Evolutionary conservation across 2,329 filamentous ascomycete genomes (phyloP), one percentile per base, ranked within the genome.

Genomic region (Ceratocystis huliohia): DNA sequence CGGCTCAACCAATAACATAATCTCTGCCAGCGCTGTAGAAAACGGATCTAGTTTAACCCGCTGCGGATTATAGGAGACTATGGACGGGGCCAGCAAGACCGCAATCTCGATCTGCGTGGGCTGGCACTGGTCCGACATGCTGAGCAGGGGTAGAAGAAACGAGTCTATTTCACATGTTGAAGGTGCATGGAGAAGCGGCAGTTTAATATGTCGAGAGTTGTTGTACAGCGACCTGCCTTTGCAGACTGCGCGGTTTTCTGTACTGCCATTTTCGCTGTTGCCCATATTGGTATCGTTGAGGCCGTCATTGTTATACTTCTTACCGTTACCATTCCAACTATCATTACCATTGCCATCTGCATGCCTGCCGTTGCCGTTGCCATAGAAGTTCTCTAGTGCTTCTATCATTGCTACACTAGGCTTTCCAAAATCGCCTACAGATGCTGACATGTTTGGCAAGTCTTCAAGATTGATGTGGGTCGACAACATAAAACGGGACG

Each of bases 11-110:
- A 88, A 90, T 69, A 83, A 81, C 10, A 96, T 79, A 67, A 96
- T 91, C 74, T 95, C 90, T 53, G 89, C 92, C 73, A 95, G 89
- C 15, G 96, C 83, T 70, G 89, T 89, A 5, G 89, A 93, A 1
- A 96, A 79, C 0, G 89, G 64, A 50, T 68, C 66, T n/a, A 68
- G 50, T 22, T 65, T 61, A 1, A 20, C 53, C 41, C 66, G 64
- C 13, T 66, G 50, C 13, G 59, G 22, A 44, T 46, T 62, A 37
- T 65, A 66, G 1, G 64, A 63, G 13, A 44, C 63, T 8, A 41
- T 25, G 5, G 45, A 28, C 13, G 66, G 66, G 10, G 44, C 53
- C 20, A 68, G 28, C n/a, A 68, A 45, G n/a, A 64, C 44, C 5
- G 66, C 61, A 63, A 68, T 68, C 37, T 68, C 66, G 5, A 64